Evolutionary conservation across 177 flowering plant species (phyloP).

Genomic region (Tripterygium wilfordii): DNA sequence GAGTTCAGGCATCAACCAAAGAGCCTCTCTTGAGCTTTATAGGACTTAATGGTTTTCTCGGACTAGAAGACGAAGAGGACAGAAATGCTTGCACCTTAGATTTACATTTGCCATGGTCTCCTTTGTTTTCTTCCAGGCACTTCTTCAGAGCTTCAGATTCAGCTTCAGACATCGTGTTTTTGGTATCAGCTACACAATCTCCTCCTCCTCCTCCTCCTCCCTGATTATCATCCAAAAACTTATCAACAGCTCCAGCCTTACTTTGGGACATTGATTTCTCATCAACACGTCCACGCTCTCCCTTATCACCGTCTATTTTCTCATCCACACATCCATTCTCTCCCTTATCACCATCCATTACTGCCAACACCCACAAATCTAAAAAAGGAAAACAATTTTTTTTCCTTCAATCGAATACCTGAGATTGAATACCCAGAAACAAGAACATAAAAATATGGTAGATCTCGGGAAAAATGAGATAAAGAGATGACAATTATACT

Average conservation of each 20-base stretch:
- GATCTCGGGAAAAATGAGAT: no score
- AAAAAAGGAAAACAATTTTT: no score
- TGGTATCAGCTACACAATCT: constrained; percentile 6
- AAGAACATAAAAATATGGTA: no score
- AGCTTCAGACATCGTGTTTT: constrained; percentile 19
- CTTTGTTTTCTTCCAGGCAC: constrained; percentile 57
- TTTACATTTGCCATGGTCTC: constrained; percentile 41
- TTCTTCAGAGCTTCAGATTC: constrained; percentile 49
- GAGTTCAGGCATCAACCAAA: constrained; percentile 26
- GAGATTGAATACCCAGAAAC: no score
- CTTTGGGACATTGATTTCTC: no score
- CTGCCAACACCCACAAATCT: no score
- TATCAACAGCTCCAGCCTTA: no score
- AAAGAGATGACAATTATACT: no score
- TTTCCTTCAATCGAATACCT: no score
- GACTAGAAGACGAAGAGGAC: constrained; percentile 22
- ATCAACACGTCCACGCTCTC: constrained; percentile 3
- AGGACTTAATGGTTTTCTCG: constrained; percentile 9
- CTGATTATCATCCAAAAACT: constrained; percentile 12
- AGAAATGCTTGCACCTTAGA: constrained; percentile 41
- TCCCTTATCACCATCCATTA: no score
- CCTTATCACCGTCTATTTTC: constrained; percentile 13
- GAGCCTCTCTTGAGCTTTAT: constrained; percentile 18
- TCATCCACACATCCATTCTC: no score
- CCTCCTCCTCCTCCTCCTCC: neutral